phyloP scores from a whole-genome alignment of 371 early-diverging fungal species.

The Lichtheimia corymbifera region DNA sequence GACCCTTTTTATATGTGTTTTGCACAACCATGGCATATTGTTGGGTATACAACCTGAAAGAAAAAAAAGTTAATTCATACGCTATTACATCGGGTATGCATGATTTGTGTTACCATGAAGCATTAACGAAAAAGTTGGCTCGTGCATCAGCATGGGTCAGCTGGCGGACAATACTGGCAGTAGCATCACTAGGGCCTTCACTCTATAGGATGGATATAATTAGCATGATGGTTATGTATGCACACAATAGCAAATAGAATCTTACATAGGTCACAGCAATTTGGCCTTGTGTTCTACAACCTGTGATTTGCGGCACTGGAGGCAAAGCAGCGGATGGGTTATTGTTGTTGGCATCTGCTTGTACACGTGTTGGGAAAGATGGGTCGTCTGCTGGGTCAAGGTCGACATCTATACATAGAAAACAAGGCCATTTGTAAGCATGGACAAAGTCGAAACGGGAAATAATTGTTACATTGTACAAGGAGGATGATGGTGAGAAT shows the following conservation, averaged over 20 bases:
- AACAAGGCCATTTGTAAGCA: neutral
- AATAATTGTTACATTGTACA: too few species aligned
- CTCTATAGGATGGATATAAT: constrained; percentile 28
- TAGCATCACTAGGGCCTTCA: constrained; percentile 58
- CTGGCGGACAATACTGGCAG: constrained; percentile 48
- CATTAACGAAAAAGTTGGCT: constrained; percentile 54
- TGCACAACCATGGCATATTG: constrained; percentile 55
- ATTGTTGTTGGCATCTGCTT: constrained; percentile 10
- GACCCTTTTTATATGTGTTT: constrained; percentile 51
- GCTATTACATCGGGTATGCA: neutral
- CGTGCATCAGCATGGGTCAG: constrained; percentile 50
- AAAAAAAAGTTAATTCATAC: neutral
- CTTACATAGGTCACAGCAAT: constrained; percentile 57
- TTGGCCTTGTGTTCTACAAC: constrained; percentile 53
- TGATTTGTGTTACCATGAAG: constrained; percentile 36
- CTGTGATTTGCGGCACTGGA: constrained; percentile 27
- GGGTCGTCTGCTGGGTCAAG: neutral
- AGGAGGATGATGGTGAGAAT: too few species aligned
- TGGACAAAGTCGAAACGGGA: too few species aligned
- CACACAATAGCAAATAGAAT: neutral
- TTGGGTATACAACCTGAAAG: constrained; percentile 33
- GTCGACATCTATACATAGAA: constrained; percentile 6
- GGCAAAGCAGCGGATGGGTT: constrained; percentile 12
- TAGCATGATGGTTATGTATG: neutral
- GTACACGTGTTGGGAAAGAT: constrained; percentile 7